phyloP scores from a whole-genome alignment of 2,329 filamentous ascomycete genomes.

The Cryphonectria naterciae region DNA sequence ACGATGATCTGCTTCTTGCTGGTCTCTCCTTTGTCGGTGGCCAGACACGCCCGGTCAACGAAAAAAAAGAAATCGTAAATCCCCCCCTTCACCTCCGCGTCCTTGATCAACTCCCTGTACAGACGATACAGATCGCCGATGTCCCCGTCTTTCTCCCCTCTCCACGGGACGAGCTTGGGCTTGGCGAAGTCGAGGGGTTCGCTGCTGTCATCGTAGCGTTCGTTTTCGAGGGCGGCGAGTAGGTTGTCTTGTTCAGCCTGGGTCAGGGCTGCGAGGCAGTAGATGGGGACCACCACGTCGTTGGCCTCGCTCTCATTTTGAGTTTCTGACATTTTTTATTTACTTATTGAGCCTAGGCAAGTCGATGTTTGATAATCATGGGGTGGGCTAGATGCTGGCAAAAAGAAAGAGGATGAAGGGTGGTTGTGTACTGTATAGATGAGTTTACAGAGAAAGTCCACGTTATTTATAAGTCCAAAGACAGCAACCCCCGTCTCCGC shows the following conservation, averaged over 20 bases:
- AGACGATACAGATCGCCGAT: background rate
- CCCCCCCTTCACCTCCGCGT: background rate
- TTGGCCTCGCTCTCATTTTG: background rate
- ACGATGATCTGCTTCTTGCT: background rate
- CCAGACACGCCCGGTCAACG: constrained; percentile 1
- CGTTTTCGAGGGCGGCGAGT: background rate
- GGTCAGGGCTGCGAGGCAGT: background rate
- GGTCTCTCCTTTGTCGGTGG: background rate
- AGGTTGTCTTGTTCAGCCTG: background rate
- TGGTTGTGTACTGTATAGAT: too few species aligned
- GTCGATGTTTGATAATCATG: background rate
- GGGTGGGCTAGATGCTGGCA: background rate
- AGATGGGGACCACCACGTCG: background rate
- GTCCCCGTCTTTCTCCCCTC: background rate
- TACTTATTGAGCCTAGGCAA: background rate
- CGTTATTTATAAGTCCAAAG: background rate
- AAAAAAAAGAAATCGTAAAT: background rate
- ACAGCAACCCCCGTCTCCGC: too few species aligned
- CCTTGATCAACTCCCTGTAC: background rate
- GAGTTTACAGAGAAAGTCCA: background rate
- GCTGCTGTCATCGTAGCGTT: background rate
- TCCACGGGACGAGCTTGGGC: background rate
- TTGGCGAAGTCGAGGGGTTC: background rate
- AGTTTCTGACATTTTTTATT: background rate
- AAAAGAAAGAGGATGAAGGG: too few species aligned